A percentile compares a stretch with the other conserved stretches of the same genome.
Conservation (phyloP, 2,329 filamentous ascomycete species). For the Penicillium sp. region DNA sequence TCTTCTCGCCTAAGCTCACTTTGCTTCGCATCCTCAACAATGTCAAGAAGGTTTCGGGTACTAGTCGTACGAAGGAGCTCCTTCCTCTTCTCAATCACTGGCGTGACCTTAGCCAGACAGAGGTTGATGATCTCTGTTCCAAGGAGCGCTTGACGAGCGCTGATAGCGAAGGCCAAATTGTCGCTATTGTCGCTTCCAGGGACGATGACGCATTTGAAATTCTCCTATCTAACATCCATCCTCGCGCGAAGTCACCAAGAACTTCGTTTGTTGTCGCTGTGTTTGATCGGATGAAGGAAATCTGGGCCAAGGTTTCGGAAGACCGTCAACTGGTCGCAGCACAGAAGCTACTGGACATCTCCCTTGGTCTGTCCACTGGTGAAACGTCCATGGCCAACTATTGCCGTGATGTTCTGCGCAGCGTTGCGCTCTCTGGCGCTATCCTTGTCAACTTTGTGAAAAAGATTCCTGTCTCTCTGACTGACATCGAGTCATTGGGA, state of each 20-base stretch:
- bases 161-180: conserved; percentile 56
- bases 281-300: conserved; percentile 68
- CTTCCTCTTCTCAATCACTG: conserved; percentile 73
- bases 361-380: conserved; percentile 32
- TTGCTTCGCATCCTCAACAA: conserved; percentile 73
- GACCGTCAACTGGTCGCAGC: conserved; percentile 41
- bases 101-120: conserved; percentile 57
- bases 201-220: conserved; percentile 60
- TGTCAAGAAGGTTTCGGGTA: conserved; percentile 71
- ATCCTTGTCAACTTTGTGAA: conserved; percentile 73
- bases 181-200: conserved; percentile 57
- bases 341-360: conserved; percentile 46
- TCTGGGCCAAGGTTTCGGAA: conserved; percentile 62
- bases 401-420: conserved; percentile 68
- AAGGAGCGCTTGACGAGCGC: conserved; percentile 51
- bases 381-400: conserved; percentile 34
- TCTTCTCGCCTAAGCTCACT: conserved; percentile 68
- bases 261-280: conserved; percentile 62
- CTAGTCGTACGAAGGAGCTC: conserved; percentile 72
- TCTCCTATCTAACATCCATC: conserved; percentile 54
- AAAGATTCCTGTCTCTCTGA: conserved; percentile 68
- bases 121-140: conserved; percentile 55
- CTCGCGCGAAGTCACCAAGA: conserved; percentile 47
- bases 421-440: conserved; percentile 71
- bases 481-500: conserved; percentile 70